Conservation (phyloP, 2,329 filamentous ascomycete genomes). For the Penicillium nordicum region DNA sequence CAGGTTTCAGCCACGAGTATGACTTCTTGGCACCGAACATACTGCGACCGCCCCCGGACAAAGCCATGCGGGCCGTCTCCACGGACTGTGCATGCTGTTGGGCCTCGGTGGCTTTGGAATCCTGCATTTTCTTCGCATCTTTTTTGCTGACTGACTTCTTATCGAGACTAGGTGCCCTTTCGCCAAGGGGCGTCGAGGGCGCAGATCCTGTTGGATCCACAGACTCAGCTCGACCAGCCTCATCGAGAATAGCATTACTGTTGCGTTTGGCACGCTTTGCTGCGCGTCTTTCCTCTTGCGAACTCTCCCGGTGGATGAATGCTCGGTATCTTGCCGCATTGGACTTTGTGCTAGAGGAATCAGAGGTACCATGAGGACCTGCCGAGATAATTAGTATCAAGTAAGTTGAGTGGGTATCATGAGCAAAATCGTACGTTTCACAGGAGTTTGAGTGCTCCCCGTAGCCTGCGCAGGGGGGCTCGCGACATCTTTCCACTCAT, state of each 20-base stretch:
- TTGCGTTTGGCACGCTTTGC: slow-evolving; percentile 65
- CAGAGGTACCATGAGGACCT: slow-evolving; percentile 40
- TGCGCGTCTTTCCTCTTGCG: slow-evolving; percentile 68
- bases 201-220: slow-evolving; percentile 61
- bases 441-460: slow-evolving; percentile 36
- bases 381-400: slow-evolving; percentile 14
- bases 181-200: slow-evolving; percentile 47
- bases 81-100: slow-evolving; percentile 80
- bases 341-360: slow-evolving; percentile 43
- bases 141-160: slow-evolving; percentile 79
- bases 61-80: slow-evolving; percentile 71
- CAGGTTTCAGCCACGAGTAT: slow-evolving; percentile 48
- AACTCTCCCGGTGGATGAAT: slow-evolving; percentile 63
- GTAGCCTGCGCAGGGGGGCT: slow-evolving; percentile 33
- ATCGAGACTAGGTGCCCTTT: slow-evolving; percentile 58
- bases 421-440: slow-evolving; percentile 38
- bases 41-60: slow-evolving; percentile 42
- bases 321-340: slow-evolving; percentile 56
- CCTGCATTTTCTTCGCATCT: slow-evolving; percentile 73
- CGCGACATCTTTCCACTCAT: slow-evolving; percentile 72
- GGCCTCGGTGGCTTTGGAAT: slow-evolving; percentile 70
- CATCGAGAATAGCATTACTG: slow-evolving; percentile 51
- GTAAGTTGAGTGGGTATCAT: neutral
- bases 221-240: slow-evolving; percentile 53
- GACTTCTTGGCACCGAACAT: slow-evolving; percentile 46